These are phyloP conservation scores for Omphalotus olearius DNA, from an alignment of 1,284 basidiomycete genomes.

Conservation along the genomic window DNA sequence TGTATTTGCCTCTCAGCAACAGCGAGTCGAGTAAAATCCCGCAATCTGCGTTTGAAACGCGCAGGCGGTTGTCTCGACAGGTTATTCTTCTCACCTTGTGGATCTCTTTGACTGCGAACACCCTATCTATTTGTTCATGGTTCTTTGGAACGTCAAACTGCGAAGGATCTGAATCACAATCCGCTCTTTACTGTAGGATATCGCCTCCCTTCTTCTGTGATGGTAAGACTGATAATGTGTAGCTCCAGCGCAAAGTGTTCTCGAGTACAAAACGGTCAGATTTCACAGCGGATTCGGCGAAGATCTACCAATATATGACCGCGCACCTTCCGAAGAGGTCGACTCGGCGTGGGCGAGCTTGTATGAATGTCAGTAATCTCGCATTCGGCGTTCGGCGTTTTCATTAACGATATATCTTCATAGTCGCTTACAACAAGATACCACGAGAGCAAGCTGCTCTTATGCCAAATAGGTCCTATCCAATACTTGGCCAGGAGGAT, in stretches of 20 bases:
- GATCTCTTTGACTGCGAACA: not conserved
- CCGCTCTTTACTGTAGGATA: slow-evolving; percentile 7
- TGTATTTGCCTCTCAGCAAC: slow-evolving; percentile 7
- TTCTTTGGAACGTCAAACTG: no score
- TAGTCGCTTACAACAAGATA: slow-evolving; percentile 21
- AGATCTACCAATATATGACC: slow-evolving; percentile 20
- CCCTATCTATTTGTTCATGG: not conserved
- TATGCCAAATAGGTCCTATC: slow-evolving; percentile 20
- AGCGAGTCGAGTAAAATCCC: not conserved
- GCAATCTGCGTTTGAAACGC: not conserved
- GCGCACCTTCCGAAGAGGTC: slow-evolving; percentile 19
- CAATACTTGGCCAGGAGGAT: slow-evolving; percentile 19
- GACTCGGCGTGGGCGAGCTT: slow-evolving; percentile 20
- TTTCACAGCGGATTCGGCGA: slow-evolving; percentile 21
- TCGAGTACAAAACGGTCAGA: slow-evolving; percentile 19
- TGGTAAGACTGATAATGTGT: not conserved
- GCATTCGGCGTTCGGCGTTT: not conserved
- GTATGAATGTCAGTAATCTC: slow-evolving; percentile 17
- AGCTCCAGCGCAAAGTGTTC: slow-evolving; percentile 20
- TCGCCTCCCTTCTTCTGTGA: not conserved
- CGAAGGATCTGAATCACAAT: not conserved
- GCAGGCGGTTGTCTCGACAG: not conserved
- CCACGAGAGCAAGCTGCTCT: slow-evolving; percentile 18
- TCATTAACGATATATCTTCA: not conserved
- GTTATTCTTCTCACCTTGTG: not conserved